phyloP scores from a whole-genome alignment of 2,329 filamentous ascomycete species.

The Xylariales sp. region DNA sequence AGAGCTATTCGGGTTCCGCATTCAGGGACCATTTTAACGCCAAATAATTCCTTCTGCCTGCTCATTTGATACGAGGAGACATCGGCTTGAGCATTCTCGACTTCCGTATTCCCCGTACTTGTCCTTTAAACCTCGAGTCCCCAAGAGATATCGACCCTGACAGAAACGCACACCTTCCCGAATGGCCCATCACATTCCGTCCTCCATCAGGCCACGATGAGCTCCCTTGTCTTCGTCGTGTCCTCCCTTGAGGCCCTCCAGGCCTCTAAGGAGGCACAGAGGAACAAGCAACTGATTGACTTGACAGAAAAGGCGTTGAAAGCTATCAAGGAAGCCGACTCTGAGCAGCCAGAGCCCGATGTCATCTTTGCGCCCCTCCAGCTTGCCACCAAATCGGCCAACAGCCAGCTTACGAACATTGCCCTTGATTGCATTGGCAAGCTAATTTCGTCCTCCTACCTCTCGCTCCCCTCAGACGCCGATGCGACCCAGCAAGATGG shows the following conservation, averaged over 20 bases:
- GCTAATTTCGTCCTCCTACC: conserved; percentile 98
- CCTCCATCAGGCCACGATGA: conserved; percentile 71
- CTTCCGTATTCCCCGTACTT: too few species aligned
- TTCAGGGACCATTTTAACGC: too few species aligned
- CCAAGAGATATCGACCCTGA: too few species aligned
- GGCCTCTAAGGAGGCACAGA: conserved; percentile 84
- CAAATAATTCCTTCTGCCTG: too few species aligned
- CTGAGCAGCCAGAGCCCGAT: conserved; percentile 81
- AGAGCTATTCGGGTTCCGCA: too few species aligned
- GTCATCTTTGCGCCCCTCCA: conserved; percentile 87
- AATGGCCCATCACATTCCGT: conserved; percentile 16
- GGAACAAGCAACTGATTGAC: conserved; percentile 79
- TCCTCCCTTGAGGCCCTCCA: conserved; percentile 90
- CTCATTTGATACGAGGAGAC: too few species aligned
- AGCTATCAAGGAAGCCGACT: conserved; percentile 81
- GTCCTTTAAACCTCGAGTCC: too few species aligned
- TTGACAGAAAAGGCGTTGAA: conserved; percentile 75
- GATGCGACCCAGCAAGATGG: conserved; percentile 39
- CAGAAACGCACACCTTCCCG: too few species aligned
- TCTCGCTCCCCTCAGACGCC: conserved; percentile 63
- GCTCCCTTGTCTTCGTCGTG: conserved; percentile 93
- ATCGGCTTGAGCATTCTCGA: too few species aligned
- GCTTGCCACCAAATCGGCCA: conserved; percentile 82
- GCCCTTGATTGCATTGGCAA: conserved; percentile 98
- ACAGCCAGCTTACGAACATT: conserved; percentile 79